Percentiles rank a stretch among this genome's conserved stretches.
These are phyloP conservation scores for Cryptosporidium baileyi DNA, from an alignment of 169 alveolate genomes.

Conservation along the genomic window DNA sequence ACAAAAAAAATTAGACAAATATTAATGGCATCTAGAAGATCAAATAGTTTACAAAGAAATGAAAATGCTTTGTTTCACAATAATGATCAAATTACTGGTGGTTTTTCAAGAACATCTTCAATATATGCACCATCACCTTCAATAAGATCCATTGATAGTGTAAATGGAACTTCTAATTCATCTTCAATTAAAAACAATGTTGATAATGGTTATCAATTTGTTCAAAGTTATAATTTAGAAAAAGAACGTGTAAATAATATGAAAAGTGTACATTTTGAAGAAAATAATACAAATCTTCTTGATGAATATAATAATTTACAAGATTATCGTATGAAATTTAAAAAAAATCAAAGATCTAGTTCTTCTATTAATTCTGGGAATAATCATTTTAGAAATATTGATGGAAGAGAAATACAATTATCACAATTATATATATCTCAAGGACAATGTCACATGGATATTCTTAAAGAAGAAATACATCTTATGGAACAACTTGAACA, in stretches of 20 bases:
- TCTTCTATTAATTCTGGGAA: not conserved
- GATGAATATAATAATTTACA: not conserved
- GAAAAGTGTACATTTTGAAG: not conserved
- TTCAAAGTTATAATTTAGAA: too few species aligned
- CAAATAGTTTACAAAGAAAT: not conserved
- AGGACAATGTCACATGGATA: conserved; percentile 66
- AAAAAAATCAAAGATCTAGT: not conserved
- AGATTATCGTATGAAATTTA: too few species aligned
- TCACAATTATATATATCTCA: conserved; percentile 34
- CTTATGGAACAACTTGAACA: conserved; percentile 63
- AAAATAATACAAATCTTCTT: not conserved
- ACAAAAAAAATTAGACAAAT: conserved; percentile 37
- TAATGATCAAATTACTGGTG: not conserved
- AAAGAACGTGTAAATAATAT: not conserved
- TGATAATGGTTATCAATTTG: not conserved
- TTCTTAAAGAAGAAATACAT: conserved; percentile 55
- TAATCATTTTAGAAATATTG: not conserved
- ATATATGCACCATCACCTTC: not conserved
- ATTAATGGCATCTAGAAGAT: conserved; percentile 57
- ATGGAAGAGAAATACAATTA: not conserved
- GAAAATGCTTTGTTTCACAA: not conserved
- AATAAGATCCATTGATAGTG: not conserved
- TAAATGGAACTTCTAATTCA: not conserved
- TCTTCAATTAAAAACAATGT: not conserved
- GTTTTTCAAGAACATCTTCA: too few species aligned